Base-by-base conservation (phyloP, 2,329 filamentous ascomycete species). In the Hypoxylon sp. region DNA sequence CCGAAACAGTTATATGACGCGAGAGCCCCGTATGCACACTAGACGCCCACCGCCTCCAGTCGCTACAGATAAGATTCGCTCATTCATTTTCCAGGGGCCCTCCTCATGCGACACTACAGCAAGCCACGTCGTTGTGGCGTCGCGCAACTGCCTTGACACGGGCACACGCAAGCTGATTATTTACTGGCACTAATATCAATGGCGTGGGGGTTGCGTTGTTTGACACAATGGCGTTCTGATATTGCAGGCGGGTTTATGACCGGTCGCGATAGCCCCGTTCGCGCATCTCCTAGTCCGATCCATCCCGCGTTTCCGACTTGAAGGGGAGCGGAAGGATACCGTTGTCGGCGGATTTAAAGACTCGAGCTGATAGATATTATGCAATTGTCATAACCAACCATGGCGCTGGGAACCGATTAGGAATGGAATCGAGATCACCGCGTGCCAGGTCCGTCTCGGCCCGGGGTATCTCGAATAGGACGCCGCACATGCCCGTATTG, bases 1-100 rank as follows among this genome's bases (percentile, higher is more conserved):
- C 54, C 38, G 45, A 40, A 44, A 53, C 18, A 61, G 65, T 53
- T 60, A 65, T 63, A 65, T 68, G 16, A 44, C 48, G 62, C 62
- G 62, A 68, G n/a, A 50, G 42, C 44, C 45, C 24, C 3, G 16
- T 45, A 59, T 49, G 54, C 54, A 44, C 48, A 33, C 32, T 60
- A 53, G 28, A 51, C 42, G 55, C 56, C 52, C 32, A 38, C 36
- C 44, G 33, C 52, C 7, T 58, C 45, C 38, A 33, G 18, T 38
- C 40, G 24, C 14, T 20, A 22, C 18, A 14, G 22, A 50, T 48
- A 36, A 38, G 14, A 38, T 56, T 61, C 57, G 45, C 56, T 65
- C 58, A 36, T 63, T 64, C n/a, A 49, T 57, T 42, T 32, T 30
- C 40, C 53, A 30, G 28, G 33, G 14, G 42, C n/a, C n/a, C n/a